Evolutionary conservation across 331 rosid species (phyloP).

Genomic region (Pyracantha coccinea): DNA sequence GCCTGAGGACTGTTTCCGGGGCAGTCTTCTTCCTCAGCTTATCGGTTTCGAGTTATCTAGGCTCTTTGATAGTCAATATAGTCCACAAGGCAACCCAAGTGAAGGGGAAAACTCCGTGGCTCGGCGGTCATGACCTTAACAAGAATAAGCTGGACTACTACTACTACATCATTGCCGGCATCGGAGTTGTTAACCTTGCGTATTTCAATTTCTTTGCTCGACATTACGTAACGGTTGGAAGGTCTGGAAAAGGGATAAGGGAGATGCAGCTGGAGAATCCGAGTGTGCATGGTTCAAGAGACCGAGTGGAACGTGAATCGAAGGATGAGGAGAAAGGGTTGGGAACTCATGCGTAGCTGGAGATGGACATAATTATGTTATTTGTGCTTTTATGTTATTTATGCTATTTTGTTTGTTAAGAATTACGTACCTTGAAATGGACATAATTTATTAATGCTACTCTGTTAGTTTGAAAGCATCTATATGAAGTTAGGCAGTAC

Average conservation of each 20-base stretch:
- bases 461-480: neutral
- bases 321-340: conserved; percentile 22
- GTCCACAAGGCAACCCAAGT: conserved; percentile 25
- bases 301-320: neutral
- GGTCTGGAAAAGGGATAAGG: neutral
- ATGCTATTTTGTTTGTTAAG: neutral
- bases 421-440: neutral
- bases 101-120: conserved; percentile 40
- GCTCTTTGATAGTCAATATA: conserved; percentile 41
- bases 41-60: conserved; percentile 51
- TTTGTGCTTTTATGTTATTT: no score
- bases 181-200: conserved; percentile 41
- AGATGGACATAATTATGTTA: neutral
- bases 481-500: neutral
- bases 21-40: conserved; percentile 67
- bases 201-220: conserved; percentile 54
- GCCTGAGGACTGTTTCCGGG: conserved; percentile 71
- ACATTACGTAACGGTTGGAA: conserved; percentile 6
- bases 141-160: conserved; percentile 44
- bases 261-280: conserved; percentile 15
- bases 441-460: neutral
- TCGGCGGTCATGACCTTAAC: conserved; percentile 70
- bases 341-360: neutral
- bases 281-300: neutral
- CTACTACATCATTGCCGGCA: conserved; percentile 43